Conservation (phyloP, 768 basidiomycete genomes). For the Trametes villosa region DNA sequence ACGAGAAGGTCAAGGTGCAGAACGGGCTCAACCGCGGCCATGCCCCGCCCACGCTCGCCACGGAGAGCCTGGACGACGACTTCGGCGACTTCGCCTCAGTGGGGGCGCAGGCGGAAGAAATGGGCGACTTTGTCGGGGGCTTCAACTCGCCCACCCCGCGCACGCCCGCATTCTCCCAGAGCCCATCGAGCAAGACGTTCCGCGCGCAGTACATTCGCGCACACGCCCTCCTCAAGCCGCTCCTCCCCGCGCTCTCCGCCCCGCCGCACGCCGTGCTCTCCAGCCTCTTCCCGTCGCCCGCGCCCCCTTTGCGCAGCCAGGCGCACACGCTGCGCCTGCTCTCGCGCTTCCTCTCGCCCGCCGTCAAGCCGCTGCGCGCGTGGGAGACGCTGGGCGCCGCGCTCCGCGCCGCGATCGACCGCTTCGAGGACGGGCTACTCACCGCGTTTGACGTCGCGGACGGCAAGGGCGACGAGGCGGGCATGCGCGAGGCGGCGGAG, state of each 20-base stretch:
- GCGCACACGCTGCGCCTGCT: constrained; percentile 76
- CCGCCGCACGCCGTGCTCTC: constrained; percentile 72
- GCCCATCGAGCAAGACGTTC: constrained; percentile 40
- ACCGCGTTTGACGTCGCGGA: constrained; percentile 90
- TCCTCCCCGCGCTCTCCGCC: constrained; percentile 59
- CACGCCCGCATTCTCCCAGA: constrained; percentile 28
- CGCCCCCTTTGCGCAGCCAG: constrained; percentile 52
- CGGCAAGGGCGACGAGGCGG: constrained; percentile 65
- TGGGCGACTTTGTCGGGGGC: constrained; percentile 52
- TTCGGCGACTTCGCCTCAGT: constrained; percentile 84
- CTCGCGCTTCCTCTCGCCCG: constrained; percentile 70
- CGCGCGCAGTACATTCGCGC: constrained; percentile 68
- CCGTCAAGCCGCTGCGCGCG: constrained; percentile 69
- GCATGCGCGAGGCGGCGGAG: constrained; percentile 82
- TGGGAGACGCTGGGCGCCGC: constrained; percentile 67
- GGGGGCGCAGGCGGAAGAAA: constrained; percentile 42
- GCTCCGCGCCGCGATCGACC: constrained; percentile 78
- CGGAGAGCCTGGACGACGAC: constrained; percentile 74
- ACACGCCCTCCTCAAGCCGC: constrained; percentile 63
- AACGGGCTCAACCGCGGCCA: constrained; percentile 43
- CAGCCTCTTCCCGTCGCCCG: constrained; percentile 42
- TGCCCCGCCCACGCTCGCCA: constrained; percentile 63
- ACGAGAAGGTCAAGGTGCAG: constrained; percentile 49
- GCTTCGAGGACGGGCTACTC: constrained; percentile 87
- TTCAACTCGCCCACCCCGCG: constrained; percentile 38